Conservation (phyloP, 2,329 filamentous ascomycete species). For the Paramyrothecium roridum region DNA sequence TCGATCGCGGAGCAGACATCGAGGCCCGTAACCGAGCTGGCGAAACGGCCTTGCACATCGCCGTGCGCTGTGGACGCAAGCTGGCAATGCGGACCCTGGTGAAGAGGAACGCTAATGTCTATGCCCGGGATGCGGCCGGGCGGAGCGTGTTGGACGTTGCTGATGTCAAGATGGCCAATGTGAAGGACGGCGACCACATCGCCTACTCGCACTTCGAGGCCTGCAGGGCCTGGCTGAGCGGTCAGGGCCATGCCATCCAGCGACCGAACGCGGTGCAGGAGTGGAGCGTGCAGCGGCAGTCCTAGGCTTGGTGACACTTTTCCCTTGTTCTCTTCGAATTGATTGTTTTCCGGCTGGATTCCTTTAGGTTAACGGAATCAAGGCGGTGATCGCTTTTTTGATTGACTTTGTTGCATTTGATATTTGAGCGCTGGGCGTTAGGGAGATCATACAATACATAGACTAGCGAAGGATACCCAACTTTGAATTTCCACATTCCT, state of each 20-base stretch:
- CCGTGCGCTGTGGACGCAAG: constrained; percentile 50
- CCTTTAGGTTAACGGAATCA: not conserved
- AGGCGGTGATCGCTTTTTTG: not conserved
- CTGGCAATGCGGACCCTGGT: constrained; percentile 45
- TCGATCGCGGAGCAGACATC: constrained; percentile 39
- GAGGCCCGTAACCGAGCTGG: constrained; percentile 50
- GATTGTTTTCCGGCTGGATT: too few relatives aligned
- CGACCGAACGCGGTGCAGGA: constrained; percentile 36
- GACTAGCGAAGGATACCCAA: not conserved
- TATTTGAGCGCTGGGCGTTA: too few relatives aligned
- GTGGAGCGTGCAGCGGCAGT: constrained; percentile 24
- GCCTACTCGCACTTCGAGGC: constrained; percentile 41
- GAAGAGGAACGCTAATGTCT: constrained; percentile 43
- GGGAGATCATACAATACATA: too few relatives aligned
- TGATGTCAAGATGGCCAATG: constrained; percentile 33
- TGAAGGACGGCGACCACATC: constrained; percentile 22
- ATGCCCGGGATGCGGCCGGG: constrained; percentile 41
- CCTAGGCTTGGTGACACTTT: not conserved
- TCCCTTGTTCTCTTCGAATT: not conserved
- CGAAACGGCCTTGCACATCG: constrained; percentile 54
- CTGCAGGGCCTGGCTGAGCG: constrained; percentile 42
- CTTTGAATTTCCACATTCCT: not conserved
- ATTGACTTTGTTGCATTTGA: not conserved
- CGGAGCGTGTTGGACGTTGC: constrained; percentile 43
- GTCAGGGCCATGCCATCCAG: constrained; percentile 32